A percentile compares a stretch with the other conserved stretches of the same genome.
Conservation (phyloP, 2,329 filamentous ascomycete genomes). For the Aureobasidium pullulans region DNA sequence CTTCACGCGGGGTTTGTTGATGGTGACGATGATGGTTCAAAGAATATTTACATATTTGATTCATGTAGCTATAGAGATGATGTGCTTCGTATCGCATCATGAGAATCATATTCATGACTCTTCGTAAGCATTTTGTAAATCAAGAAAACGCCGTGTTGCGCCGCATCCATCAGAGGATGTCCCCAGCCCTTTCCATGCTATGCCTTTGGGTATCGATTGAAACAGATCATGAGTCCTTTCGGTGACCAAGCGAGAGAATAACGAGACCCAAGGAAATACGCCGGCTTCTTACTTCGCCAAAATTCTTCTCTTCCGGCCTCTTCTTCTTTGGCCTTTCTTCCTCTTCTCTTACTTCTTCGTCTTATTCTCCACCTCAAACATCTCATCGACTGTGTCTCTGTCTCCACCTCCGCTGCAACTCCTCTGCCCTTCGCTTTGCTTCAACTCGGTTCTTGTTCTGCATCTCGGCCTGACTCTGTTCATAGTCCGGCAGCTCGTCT, state of each 20-base stretch:
- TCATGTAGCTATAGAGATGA: not conserved
- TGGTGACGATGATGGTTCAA: not conserved
- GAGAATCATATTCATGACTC: not conserved
- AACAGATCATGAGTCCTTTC: slow-evolving; percentile 3
- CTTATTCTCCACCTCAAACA: not conserved
- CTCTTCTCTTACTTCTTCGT: not conserved
- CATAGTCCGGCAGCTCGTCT: slow-evolving; percentile 40
- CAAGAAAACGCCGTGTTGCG: not conserved
- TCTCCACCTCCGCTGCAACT: slow-evolving; percentile 39
- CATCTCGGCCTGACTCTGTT: slow-evolving; percentile 40
- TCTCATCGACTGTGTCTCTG: slow-evolving; percentile 17
- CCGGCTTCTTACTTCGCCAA: not conserved
- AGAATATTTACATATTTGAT: not conserved
- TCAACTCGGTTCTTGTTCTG: slow-evolving; percentile 31
- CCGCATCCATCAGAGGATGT: not conserved
- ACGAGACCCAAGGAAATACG: not conserved
- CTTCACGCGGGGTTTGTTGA: not conserved
- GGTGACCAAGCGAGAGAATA: slow-evolving; percentile 3
- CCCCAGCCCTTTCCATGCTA: slow-evolving; percentile 7
- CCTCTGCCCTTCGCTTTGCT: slow-evolving; percentile 37
- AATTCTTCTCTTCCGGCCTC: not conserved
- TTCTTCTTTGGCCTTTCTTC: not conserved
- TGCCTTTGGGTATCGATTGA: slow-evolving; percentile 10
- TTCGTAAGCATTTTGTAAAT: too few relatives aligned
- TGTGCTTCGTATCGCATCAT: not conserved